Evolutionary conservation across 1,139 yeast species (phyloP).

Genomic region (Hemisphaericaspora xylanilytica): DNA sequence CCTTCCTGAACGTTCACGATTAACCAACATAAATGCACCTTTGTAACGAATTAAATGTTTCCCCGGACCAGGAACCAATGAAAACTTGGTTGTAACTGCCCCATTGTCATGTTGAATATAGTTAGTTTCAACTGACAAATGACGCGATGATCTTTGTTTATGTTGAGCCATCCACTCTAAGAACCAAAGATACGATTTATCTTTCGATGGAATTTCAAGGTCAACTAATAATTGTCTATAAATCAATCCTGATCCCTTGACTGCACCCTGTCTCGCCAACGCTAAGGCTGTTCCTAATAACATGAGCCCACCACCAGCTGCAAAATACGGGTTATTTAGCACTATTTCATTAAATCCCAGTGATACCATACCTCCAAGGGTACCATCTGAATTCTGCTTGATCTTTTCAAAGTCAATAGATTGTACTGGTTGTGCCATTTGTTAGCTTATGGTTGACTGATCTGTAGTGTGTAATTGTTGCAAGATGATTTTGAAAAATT

Average conservation of each 20-base stretch:
- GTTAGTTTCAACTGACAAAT: constrained; percentile 85
- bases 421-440: constrained; percentile 14
- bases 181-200: constrained; percentile 92
- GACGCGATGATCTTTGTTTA: constrained; percentile 71
- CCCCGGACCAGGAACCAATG: constrained; percentile 98
- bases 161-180: constrained; percentile 94
- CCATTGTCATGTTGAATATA: constrained; percentile 93
- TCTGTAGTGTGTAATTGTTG: too few relatives aligned
- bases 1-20: constrained; percentile 86
- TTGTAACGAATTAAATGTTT: constrained; percentile 81
- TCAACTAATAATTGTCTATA: constrained; percentile 88
- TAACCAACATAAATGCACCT: constrained; percentile 86
- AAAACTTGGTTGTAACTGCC: constrained; percentile 79
- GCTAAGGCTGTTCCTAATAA: constrained; percentile 86
- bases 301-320: constrained; percentile 98
- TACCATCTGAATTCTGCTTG: constrained; percentile 37
- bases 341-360: constrained; percentile 54
- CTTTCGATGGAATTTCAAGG: constrained; percentile 89
- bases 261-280: constrained; percentile 66
- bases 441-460: too few relatives aligned
- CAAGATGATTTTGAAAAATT: too few relatives aligned
- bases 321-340: constrained; percentile 83
- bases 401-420: constrained; percentile 39
- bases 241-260: constrained; percentile 61
- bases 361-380: constrained; percentile 31